Evolutionary conservation across 1,284 basidiomycete species (phyloP).

Genomic region (Erythrobasidium hasegawianum): DNA sequence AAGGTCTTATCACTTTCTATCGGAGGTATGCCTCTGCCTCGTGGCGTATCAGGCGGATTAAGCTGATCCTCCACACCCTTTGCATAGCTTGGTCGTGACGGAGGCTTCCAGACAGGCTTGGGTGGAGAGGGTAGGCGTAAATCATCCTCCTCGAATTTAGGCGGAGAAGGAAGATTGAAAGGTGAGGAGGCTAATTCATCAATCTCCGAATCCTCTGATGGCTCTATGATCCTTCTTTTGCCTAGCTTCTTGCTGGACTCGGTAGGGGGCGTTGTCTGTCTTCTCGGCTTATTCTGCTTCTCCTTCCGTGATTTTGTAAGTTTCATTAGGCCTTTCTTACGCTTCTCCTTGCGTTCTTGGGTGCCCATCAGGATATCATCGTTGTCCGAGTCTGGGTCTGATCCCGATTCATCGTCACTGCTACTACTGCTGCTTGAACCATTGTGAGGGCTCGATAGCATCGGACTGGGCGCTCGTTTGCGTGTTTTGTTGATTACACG

Average conservation of each 20-base stretch:
- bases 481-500: no score
- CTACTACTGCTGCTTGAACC: no score
- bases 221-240: background rate
- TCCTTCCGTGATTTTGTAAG: conserved; percentile 21
- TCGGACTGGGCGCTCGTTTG: no score
- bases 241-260: background rate
- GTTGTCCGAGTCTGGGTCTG: background rate
- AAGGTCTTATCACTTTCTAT: background rate
- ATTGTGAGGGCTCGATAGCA: no score
- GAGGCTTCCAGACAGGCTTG: background rate
- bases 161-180: background rate
- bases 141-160: background rate
- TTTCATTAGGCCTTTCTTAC: conserved; percentile 8
- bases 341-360: conserved; percentile 15
- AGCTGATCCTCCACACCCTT: no score
- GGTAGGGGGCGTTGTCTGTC: background rate
- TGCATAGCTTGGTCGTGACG: background rate
- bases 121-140: background rate
- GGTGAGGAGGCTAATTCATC: background rate
- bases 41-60: background rate
- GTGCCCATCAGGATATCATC: background rate
- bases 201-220: background rate
- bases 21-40: background rate
- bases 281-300: conserved; percentile 2
- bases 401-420: no score